phyloP scores from a whole-genome alignment of 2,329 filamentous ascomycete species.

The Leptographium radiaticola region DNA sequence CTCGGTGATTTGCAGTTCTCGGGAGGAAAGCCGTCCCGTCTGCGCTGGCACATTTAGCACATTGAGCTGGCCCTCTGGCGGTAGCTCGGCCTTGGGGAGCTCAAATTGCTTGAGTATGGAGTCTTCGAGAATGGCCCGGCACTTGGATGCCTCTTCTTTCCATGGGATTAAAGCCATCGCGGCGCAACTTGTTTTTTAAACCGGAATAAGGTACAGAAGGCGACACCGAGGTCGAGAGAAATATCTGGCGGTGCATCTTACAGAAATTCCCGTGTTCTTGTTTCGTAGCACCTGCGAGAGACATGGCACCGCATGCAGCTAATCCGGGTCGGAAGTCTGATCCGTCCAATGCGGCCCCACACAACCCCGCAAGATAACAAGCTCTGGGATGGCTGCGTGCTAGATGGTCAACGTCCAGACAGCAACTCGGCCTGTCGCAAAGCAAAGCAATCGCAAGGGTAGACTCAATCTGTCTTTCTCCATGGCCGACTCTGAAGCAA shows the following conservation, averaged over 20 bases:
- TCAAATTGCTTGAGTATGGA: background rate
- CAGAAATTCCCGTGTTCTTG: too few species aligned
- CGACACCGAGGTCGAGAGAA: too few species aligned
- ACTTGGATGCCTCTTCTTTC: background rate
- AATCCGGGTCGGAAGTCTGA: background rate
- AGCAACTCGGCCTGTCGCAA: background rate
- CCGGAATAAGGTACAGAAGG: too few species aligned
- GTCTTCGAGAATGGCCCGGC: background rate
- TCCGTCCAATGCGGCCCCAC: background rate
- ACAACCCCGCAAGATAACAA: background rate
- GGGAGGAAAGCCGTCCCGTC: background rate
- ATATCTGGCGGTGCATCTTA: too few species aligned
- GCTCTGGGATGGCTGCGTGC: background rate
- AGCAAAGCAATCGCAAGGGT: background rate
- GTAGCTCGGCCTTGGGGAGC: background rate
- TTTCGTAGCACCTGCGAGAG: too few species aligned
- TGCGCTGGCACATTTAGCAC: background rate
- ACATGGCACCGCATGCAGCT: background rate
- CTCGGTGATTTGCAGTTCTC: constrained; percentile 2
- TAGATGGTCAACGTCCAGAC: background rate
- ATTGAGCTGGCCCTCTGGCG: background rate
- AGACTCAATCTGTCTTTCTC: background rate
- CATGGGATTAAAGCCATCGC: background rate
- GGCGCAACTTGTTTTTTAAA: too few species aligned
- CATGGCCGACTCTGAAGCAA: background rate